Evolutionary conservation across 2,329 filamentous ascomycete genomes (phyloP), one percentile per base, ranked within the genome.

Genomic region (Penicillium concentricum): DNA sequence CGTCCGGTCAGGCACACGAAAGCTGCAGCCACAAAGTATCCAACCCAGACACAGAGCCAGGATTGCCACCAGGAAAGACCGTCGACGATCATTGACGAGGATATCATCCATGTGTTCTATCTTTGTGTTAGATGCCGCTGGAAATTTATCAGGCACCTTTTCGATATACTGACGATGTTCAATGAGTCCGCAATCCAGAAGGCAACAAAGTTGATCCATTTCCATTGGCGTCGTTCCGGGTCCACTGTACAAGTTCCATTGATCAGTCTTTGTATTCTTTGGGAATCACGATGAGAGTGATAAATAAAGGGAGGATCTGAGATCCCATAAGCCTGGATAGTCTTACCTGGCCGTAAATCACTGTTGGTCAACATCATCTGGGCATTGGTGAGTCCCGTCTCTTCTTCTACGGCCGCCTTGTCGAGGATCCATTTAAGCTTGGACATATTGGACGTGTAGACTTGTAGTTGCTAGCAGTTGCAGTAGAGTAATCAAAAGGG

Each of bases 1-100:
- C 91, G 86, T 62, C 90, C 91, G 6, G 90, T 95, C 61, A 87
- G 60, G 67, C 86, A 88, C 61, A 95, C 82, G 74, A 96, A 95
- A 69, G 77, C 78, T 32, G 82, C 90, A 0, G 91, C 85, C 61
- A 96, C 87, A 38, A 85, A 80, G 70, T 96, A 96, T 53, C 92
- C 92, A 28, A 92, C 77, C 87, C 91, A 93, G 42, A 96, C 90
- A 69, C 89, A 92, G n/a, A 91, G 77, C 87, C 89, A 91, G 2
- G 90, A 88, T 76, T 96, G 91, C 91, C 91, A 96, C 91, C 91
- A 96, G 8, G 90, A 90, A 22, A 95, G 80, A 13, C 91, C 90
- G 46, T 78, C 80, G 1, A 88, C 83, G 34, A 95, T 90, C 84
- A 91, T 92, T 37, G 89, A 87, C 1, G 89, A 91, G 0, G 90